These are phyloP conservation scores for Chalciporus piperatus DNA, from an alignment of 768 basidiomycete genomes.

Conservation along the genomic window DNA sequence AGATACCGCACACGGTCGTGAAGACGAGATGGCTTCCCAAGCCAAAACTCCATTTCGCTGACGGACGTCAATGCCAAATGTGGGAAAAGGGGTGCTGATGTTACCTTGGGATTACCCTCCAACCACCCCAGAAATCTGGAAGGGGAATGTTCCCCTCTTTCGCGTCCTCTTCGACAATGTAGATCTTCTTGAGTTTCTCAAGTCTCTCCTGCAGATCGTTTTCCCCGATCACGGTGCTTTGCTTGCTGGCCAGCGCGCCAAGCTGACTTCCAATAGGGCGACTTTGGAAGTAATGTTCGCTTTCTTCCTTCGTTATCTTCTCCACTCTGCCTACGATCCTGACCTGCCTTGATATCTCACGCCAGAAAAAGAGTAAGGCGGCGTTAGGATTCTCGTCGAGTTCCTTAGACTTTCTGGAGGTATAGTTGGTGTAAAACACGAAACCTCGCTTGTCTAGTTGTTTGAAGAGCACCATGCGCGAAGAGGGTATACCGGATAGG, in stretches of 20 bases:
- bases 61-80: slow-evolving; percentile 6
- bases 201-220: slow-evolving; percentile 63
- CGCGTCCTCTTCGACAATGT: slow-evolving; percentile 45
- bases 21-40: slow-evolving; percentile 90
- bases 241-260: slow-evolving; percentile 92
- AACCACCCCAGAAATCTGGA: slow-evolving; percentile 96
- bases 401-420: slow-evolving; percentile 87
- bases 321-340: slow-evolving; percentile 85
- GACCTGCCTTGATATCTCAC: slow-evolving; percentile 75
- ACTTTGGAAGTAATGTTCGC: slow-evolving; percentile 76
- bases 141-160: slow-evolving; percentile 53
- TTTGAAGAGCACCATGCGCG: slow-evolving; percentile 89
- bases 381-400: slow-evolving; percentile 74
- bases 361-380: slow-evolving; percentile 89
- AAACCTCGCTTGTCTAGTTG: slow-evolving; percentile 87
- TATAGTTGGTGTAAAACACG: slow-evolving; percentile 97
- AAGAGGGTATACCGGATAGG: slow-evolving; percentile 72
- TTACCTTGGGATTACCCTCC: slow-evolving; percentile 88
- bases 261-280: slow-evolving; percentile 82
- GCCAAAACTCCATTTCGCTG: slow-evolving; percentile 97
- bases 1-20: slow-evolving; percentile 87
- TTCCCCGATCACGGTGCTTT: slow-evolving; percentile 78
- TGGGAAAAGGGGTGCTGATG: neutral
- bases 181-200: slow-evolving; percentile 54
- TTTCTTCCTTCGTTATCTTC: slow-evolving; percentile 69